Evolutionary conservation across 2,329 filamentous ascomycete genomes (phyloP).

Genomic region (Neurospora crassa): DNA sequence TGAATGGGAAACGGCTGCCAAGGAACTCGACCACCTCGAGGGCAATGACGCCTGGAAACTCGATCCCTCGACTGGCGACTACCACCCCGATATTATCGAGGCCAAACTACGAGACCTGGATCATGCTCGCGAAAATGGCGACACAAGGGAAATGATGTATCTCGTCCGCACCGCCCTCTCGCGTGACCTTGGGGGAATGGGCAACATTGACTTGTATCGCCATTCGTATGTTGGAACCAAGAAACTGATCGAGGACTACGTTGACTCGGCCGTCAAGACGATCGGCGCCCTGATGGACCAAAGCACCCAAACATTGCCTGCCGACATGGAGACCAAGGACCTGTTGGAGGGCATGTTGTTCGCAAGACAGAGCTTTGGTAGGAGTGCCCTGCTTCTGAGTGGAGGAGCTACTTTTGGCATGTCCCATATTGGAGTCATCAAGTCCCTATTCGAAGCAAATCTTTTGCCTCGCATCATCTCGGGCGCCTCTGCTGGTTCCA

Average conservation of each 20-base stretch:
- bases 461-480: constrained; percentile 80
- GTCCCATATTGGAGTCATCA: constrained; percentile 83
- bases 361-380: constrained; percentile 72
- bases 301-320: constrained; percentile 35
- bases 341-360: constrained; percentile 60
- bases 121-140: constrained; percentile 59
- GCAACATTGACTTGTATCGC: constrained; percentile 69
- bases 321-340: constrained; percentile 48
- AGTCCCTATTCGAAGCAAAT: constrained; percentile 64
- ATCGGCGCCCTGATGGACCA: constrained; percentile 62
- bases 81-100: constrained; percentile 60
- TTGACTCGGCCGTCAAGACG: constrained; percentile 66
- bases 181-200: constrained; percentile 78
- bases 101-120: constrained; percentile 65
- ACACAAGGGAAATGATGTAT: constrained; percentile 69
- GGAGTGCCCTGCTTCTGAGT: constrained; percentile 72
- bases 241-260: constrained; percentile 75
- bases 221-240: constrained; percentile 84
- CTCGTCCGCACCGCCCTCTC: constrained; percentile 72
- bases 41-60: constrained; percentile 75
- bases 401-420: constrained; percentile 86
- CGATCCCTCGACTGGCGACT: constrained; percentile 52
- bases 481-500: constrained; percentile 78
- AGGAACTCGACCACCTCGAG: constrained; percentile 69
- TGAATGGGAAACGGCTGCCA: constrained; percentile 69